phyloP scores from a whole-genome alignment of 768 basidiomycete genomes.

The Naganishia vishniacii region DNA sequence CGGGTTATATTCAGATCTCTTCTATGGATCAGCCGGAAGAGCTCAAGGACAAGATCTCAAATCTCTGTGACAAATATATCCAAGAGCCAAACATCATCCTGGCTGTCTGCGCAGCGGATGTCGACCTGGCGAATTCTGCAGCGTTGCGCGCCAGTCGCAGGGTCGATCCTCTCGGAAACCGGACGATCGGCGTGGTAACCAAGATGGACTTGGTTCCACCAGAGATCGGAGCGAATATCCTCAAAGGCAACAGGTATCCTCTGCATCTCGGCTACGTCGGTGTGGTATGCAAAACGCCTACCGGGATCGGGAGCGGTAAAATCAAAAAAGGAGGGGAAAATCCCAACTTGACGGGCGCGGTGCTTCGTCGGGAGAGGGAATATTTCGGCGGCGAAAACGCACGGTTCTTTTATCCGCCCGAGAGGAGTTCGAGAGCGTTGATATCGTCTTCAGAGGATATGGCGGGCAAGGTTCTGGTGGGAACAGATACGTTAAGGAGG shows the following conservation, averaged over 20 bases:
- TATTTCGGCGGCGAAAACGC: constrained; percentile 54
- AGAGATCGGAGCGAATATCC: constrained; percentile 70
- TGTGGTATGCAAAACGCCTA: constrained; percentile 74
- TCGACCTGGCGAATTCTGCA: constrained; percentile 96
- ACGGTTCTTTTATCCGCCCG: constrained; percentile 36
- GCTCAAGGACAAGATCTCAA: constrained; percentile 84
- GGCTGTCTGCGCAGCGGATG: constrained; percentile 97
- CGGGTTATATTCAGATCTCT: constrained; percentile 91
- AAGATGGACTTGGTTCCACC: constrained; percentile 97
- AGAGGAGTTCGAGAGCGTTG: not conserved
- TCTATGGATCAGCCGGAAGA: constrained; percentile 92
- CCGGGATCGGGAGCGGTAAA: constrained; percentile 28
- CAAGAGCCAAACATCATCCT: constrained; percentile 99
- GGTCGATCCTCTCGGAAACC: constrained; percentile 87
- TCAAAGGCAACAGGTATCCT: constrained; percentile 89
- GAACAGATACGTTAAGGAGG: constrained; percentile 80
- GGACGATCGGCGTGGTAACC: constrained; percentile 95
- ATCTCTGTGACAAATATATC: constrained; percentile 91
- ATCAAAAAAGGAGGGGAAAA: constrained; percentile 33
- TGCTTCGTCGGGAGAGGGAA: constrained; percentile 53
- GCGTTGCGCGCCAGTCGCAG: constrained; percentile 86
- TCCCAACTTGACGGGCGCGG: constrained; percentile 51
- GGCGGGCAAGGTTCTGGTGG: constrained; percentile 64
- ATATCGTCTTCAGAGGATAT: not conserved
- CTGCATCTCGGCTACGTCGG: constrained; percentile 95